phyloP scores from a whole-genome alignment of 2,329 filamentous ascomycete genomes.

The Trichoderma gracile region DNA sequence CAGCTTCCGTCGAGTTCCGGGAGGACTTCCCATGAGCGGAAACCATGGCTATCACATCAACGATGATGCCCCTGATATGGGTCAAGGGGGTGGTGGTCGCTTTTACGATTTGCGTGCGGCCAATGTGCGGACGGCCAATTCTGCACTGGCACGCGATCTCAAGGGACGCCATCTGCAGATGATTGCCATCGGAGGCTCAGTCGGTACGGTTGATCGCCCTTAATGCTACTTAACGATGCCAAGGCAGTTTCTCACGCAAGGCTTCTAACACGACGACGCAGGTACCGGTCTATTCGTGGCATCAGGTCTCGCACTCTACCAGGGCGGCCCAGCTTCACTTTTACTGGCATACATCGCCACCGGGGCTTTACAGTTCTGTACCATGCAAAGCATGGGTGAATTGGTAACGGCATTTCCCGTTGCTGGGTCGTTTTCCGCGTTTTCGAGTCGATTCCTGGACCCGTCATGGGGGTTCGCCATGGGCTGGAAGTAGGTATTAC shows the following conservation, averaged over 20 bases:
- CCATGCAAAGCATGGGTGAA: conserved; percentile 13
- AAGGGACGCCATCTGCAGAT: conserved; percentile 12
- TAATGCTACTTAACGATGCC: no score
- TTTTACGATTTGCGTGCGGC: conserved; percentile 12
- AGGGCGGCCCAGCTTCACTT: conserved; percentile 6
- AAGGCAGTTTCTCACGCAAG: not conserved
- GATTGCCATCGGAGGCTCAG: conserved; percentile 9
- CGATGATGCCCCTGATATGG: conserved; percentile 6
- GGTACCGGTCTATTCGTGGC: conserved; percentile 11
- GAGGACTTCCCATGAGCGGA: conserved; percentile 9
- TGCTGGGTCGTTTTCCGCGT: conserved; percentile 12
- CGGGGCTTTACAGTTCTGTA: conserved; percentile 11
- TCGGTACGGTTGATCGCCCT: not conserved
- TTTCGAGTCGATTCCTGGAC: conserved; percentile 14
- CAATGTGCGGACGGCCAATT: conserved; percentile 14
- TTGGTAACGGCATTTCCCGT: conserved; percentile 9
- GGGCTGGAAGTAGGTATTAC: conserved; percentile 10
- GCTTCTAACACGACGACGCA: not conserved
- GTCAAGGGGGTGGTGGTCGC: not conserved
- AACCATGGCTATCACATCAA: conserved; percentile 15
- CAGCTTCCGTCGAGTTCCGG: conserved; percentile 9
- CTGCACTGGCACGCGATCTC: conserved; percentile 11
- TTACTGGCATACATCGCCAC: conserved; percentile 4
- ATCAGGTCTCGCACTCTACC: conserved; percentile 8
- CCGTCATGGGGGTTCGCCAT: conserved; percentile 16